A percentile compares a stretch with the other conserved stretches of the same genome.
phyloP scores from a whole-genome alignment of 2,329 filamentous ascomycete genomes.

The Aschersonia sp. region DNA sequence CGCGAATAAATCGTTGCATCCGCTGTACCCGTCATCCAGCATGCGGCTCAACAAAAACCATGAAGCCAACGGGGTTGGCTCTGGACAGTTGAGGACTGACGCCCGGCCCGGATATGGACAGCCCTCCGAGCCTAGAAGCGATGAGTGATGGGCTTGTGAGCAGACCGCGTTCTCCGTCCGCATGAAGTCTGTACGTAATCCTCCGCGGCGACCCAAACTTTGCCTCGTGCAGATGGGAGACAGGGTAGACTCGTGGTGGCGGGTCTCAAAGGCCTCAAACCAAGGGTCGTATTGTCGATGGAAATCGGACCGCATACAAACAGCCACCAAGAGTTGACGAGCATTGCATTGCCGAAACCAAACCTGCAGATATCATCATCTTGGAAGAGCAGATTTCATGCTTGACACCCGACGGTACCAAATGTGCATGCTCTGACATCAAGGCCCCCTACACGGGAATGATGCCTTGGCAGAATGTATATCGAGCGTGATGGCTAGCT shows the following conservation, averaged over 20 bases:
- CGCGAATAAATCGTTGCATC: neutral
- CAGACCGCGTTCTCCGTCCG: too few relatives aligned
- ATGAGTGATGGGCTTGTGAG: neutral
- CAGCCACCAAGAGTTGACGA: neutral
- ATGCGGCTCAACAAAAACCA: too few relatives aligned
- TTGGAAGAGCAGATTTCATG: neutral
- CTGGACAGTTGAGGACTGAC: too few relatives aligned
- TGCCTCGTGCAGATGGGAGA: neutral
- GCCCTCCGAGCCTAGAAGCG: neutral
- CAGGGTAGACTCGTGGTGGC: neutral
- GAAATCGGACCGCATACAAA: neutral
- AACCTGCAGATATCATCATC: neutral
- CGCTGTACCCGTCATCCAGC: too few relatives aligned
- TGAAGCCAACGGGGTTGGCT: neutral
- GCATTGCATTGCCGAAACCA: neutral
- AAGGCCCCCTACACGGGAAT: too few relatives aligned
- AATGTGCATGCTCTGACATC: too few relatives aligned
- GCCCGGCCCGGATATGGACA: neutral
- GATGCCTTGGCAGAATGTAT: too few relatives aligned
- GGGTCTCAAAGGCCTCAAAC: neutral
- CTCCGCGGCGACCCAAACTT: neutral
- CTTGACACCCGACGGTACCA: neutral
- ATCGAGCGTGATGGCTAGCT: too few relatives aligned
- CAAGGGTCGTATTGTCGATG: neutral
- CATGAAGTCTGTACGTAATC: neutral